These are phyloP conservation scores for Aspergillus fumigatus DNA, from an alignment of 2,329 filamentous ascomycete species.

Conservation along the genomic window DNA sequence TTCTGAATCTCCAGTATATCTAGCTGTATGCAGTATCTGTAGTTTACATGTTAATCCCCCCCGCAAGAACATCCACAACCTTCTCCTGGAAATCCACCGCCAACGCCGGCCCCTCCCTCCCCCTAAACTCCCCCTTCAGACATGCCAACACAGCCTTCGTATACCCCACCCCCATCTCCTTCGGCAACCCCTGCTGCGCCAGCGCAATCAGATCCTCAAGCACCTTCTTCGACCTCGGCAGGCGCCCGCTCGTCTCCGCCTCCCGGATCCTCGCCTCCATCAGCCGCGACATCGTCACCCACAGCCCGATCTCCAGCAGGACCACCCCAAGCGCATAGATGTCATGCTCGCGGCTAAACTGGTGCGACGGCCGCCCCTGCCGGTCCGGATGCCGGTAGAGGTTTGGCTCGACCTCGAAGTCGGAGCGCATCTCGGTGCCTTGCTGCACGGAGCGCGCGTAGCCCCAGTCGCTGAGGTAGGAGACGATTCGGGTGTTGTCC, in stretches of 20 bases:
- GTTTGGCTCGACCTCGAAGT: conserved; percentile 24
- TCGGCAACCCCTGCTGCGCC: conserved; percentile 16
- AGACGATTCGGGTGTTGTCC: conserved; percentile 7
- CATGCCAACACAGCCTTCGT: conserved; percentile 20
- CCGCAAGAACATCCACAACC: conserved; percentile 19
- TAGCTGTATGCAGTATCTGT: no score
- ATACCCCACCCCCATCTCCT: conserved; percentile 23
- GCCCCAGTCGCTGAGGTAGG: conserved; percentile 25
- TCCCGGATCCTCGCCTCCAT: conserved; percentile 22
- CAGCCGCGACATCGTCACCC: conserved; percentile 25
- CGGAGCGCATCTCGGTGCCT: conserved; percentile 20
- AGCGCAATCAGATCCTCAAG: conserved; percentile 14
- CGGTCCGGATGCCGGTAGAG: conserved; percentile 30
- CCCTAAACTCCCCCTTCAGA: conserved; percentile 18
- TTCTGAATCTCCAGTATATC: no score
- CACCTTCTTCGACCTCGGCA: conserved; percentile 19
- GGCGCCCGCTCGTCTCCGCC: conserved; percentile 15
- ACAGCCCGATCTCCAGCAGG: conserved; percentile 35
- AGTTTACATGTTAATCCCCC: conserved; percentile 2
- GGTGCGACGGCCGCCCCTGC: conserved; percentile 23
- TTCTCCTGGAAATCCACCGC: conserved; percentile 22
- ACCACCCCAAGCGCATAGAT: conserved; percentile 38
- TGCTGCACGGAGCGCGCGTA: conserved; percentile 21
- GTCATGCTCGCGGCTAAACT: conserved; percentile 31
- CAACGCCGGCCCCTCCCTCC: conserved; percentile 17